A percentile compares a stretch with the other conserved stretches of the same genome.
phyloP scores from a whole-genome alignment of 768 basidiomycete species.

The Kwoniella dejecticola region DNA sequence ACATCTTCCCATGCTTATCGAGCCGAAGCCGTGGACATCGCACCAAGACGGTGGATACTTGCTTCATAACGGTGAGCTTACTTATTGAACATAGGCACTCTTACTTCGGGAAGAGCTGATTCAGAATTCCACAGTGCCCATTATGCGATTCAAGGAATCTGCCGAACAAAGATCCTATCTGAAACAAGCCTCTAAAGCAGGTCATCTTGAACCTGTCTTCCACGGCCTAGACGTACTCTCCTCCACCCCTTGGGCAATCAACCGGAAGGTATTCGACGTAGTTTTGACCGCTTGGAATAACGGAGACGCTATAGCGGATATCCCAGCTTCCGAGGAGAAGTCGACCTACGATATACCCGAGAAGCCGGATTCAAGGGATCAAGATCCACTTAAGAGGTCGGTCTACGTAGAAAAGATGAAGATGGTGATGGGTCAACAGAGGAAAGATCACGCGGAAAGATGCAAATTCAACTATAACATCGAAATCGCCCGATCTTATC shows the following conservation, averaged over 20 bases:
- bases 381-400: constrained; percentile 62
- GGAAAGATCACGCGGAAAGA: constrained; percentile 84
- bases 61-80: constrained; percentile 67
- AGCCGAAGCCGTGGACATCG: constrained; percentile 81
- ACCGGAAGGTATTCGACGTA: constrained; percentile 71
- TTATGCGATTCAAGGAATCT: constrained; percentile 92
- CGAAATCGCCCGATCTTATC: constrained; percentile 89
- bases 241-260: constrained; percentile 86
- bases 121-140: constrained; percentile 60
- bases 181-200: constrained; percentile 68
- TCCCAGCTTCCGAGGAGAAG: constrained; percentile 71
- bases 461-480: constrained; percentile 95
- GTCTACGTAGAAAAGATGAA: constrained; percentile 65
- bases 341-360: constrained; percentile 58
- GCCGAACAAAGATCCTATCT: constrained; percentile 80
- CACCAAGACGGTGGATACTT: constrained; percentile 81
- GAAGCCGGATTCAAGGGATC: constrained; percentile 60
- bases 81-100: not conserved
- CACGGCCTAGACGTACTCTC: constrained; percentile 88
- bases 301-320: constrained; percentile 76
- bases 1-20: constrained; percentile 91
- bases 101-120: constrained; percentile 7
- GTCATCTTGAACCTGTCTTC: constrained; percentile 80
- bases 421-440: constrained; percentile 63
- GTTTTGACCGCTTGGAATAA: constrained; percentile 83